Percentiles rank a stretch among this genome's conserved stretches.
These are phyloP conservation scores for Clonostachys solani DNA, from an alignment of 2,329 filamentous ascomycete genomes.

Conservation along the genomic window DNA sequence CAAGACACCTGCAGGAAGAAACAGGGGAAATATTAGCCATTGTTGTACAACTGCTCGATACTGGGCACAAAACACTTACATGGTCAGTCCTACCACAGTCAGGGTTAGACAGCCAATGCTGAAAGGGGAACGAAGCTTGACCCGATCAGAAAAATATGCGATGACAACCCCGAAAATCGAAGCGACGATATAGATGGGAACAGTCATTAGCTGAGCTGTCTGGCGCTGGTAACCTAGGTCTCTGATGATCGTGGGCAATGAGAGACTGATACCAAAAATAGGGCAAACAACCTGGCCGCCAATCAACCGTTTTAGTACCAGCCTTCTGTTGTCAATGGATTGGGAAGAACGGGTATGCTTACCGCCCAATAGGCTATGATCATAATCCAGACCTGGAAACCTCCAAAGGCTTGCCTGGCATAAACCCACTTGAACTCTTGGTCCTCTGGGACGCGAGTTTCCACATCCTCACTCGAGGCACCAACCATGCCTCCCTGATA, in stretches of 20 bases:
- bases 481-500: slow-evolving; percentile 47
- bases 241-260: slow-evolving; percentile 62
- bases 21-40: not conserved
- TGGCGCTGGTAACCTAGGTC: slow-evolving; percentile 52
- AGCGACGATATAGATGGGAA: slow-evolving; percentile 57
- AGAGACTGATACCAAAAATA: slow-evolving; percentile 51
- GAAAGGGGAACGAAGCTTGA: slow-evolving; percentile 49
- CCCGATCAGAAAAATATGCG: slow-evolving; percentile 50
- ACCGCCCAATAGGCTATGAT: slow-evolving; percentile 63
- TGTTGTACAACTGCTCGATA: not conserved
- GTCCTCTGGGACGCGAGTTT: slow-evolving; percentile 49
- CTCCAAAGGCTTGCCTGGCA: slow-evolving; percentile 66
- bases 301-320: not conserved
- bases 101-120: slow-evolving; percentile 47
- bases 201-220: slow-evolving; percentile 62
- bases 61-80: slow-evolving; percentile 24
- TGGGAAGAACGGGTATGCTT: slow-evolving; percentile 16
- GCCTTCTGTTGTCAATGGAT: not conserved
- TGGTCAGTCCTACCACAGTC: slow-evolving; percentile 53
- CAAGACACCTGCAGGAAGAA: slow-evolving; percentile 43
- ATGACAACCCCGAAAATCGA: slow-evolving; percentile 51
- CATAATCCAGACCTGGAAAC: slow-evolving; percentile 73
- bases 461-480: slow-evolving; percentile 2
- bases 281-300: slow-evolving; percentile 49
- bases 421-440: slow-evolving; percentile 76